These are phyloP conservation scores for Fagopyrum tataricum DNA, from an alignment of 148 eudicot genomes.

Conservation along the genomic window DNA sequence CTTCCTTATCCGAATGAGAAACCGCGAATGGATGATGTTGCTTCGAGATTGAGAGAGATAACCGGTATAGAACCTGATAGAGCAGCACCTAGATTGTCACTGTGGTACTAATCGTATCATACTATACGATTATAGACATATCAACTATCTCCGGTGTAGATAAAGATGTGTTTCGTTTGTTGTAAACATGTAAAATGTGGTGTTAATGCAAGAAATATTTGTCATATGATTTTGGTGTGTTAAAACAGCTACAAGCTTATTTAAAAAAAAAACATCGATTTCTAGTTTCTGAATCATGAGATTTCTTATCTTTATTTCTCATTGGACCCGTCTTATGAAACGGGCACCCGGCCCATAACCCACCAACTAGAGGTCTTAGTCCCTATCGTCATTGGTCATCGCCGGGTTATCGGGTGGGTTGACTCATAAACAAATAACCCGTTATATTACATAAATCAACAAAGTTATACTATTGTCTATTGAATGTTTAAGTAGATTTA, in stretches of 20 bases:
- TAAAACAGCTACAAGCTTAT: not conserved
- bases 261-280: too few species aligned
- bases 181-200: not conserved
- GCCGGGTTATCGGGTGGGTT: too few species aligned
- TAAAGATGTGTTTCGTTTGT: not conserved
- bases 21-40: slow-evolving; percentile 54
- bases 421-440: too few species aligned
- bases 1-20: slow-evolving; percentile 37
- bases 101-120: slow-evolving; percentile 31
- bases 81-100: slow-evolving; percentile 62
- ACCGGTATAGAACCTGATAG: slow-evolving; percentile 47
- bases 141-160: not conserved
- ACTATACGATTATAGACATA: not conserved
- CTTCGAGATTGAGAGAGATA: slow-evolving; percentile 56
- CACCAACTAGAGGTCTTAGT: too few species aligned
- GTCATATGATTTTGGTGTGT: not conserved
- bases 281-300: too few species aligned
- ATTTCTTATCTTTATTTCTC: too few species aligned
- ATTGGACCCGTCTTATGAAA: too few species aligned
- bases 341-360: too few species aligned
- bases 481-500: too few species aligned
- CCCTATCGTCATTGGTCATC: too few species aligned
- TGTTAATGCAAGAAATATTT: not conserved
- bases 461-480: too few species aligned
- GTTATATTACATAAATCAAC: too few species aligned